Base-by-base conservation (phyloP, 1,284 basidiomycete species). In the Inonotus obliquus region DNA sequence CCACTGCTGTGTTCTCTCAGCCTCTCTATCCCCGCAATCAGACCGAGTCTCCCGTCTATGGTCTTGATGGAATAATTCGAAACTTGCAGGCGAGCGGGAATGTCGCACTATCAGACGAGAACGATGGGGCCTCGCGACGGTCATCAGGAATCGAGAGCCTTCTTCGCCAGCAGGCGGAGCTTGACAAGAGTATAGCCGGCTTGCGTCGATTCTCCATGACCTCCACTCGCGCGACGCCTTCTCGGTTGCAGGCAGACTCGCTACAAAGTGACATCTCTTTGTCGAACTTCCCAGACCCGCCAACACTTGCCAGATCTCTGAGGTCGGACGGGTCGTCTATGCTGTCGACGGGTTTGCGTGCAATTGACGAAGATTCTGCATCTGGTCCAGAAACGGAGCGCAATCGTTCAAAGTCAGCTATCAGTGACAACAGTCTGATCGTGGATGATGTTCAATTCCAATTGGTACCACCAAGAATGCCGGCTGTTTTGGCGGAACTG, bases 261-360 rank as follows among this genome's bases (percentile, higher is more conserved):
- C 69, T 74, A 51, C 75, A 72, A 55, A 86, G 84, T 69, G 85
- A 85, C 27, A 82, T 91, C 66, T 88, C 89, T 7, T 74, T 91
- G 57, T 88, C 86, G 67, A 77, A 78, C 55, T 90, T 91, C 72
- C 87, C 87, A 4, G 73, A 79, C 41, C 89, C 88, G 32, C 88
- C 89, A 21, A 63, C 60, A 67, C 39, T 62, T 63, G 39, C 58
- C 44, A 52, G 54, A 29, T 53, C 62, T 29, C 38, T 61, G 25
- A 49, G 49, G 10, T 53, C 62, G 21, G 37, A 37, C 45, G 54
- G 59, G 41, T 45, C 39, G 32, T 58, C 53, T 49, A 19, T 60
- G 21, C 19, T 32, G n/a, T 35, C 41, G 57, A n/a, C 51, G 9
- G 32, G 32, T 25, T n/a, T 29, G 44, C 39, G 39, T 6, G 27